Evolutionary conservation across 2,329 filamentous ascomycete genomes (phyloP).

Genomic region (Paecilomyces niveus): DNA sequence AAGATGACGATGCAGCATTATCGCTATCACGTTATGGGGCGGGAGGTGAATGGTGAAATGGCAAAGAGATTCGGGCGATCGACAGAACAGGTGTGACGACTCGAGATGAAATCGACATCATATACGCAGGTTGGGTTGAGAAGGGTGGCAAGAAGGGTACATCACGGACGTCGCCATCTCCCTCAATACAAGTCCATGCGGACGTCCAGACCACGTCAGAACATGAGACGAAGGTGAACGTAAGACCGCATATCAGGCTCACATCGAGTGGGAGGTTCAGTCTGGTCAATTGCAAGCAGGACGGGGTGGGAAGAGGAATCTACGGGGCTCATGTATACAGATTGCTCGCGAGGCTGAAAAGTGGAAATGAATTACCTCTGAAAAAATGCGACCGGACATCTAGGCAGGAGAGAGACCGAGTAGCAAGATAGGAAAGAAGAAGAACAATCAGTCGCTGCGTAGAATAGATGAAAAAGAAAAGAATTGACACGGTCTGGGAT

Average conservation of each 20-base stretch:
- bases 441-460: constrained; percentile 20
- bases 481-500: constrained; percentile 11
- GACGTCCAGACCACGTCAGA: neutral
- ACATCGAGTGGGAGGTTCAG: too few relatives aligned
- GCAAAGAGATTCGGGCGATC: neutral
- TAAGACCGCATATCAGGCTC: too few relatives aligned
- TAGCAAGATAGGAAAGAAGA: constrained; percentile 12
- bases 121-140: neutral
- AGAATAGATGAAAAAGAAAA: constrained; percentile 19
- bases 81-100: neutral
- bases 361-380: neutral
- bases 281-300: too few relatives aligned
- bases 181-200: neutral
- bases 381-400: neutral
- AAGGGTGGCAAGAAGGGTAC: neutral
- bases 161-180: neutral
- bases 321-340: neutral
- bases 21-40: neutral
- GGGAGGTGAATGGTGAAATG: neutral
- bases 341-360: neutral
- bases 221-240: neutral
- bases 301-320: neutral
- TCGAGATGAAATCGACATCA: neutral
- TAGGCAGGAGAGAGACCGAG: neutral
- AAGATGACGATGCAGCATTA: neutral